phyloP scores from a whole-genome alignment of 805 yeast genomes.

The Starmerella scarabaei region DNA sequence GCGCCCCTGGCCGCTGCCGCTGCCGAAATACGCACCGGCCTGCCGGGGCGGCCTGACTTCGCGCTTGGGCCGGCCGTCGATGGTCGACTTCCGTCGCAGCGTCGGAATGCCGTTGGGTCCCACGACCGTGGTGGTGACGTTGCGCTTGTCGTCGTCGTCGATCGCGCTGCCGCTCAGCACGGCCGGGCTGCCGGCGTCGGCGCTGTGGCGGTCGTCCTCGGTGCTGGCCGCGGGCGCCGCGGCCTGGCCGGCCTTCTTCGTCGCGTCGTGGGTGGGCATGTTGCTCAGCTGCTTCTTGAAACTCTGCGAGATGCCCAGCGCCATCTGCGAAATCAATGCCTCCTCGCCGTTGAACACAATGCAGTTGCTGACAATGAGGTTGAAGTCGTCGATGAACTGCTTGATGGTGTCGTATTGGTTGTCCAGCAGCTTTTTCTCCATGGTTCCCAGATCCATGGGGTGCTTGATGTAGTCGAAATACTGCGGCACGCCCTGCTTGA shows the following conservation, averaged over 20 bases:
- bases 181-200: neutral
- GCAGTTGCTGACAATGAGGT: conserved; percentile 75
- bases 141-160: conserved; percentile 11
- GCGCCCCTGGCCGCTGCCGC: conserved; percentile 35
- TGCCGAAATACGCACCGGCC: conserved; percentile 80
- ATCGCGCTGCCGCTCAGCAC: conserved; percentile 4
- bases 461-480: conserved; percentile 69
- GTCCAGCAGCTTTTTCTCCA: conserved; percentile 61
- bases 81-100: conserved; percentile 58
- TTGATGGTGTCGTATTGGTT: conserved; percentile 62
- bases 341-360: conserved; percentile 71
- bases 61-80: conserved; percentile 80
- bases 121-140: conserved; percentile 14
- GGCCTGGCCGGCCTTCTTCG: conserved; percentile 24
- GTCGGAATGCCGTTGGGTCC: conserved; percentile 37
- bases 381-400: conserved; percentile 63
- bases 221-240: conserved; percentile 25
- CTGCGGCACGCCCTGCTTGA: conserved; percentile 77
- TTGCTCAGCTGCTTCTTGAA: conserved; percentile 87
- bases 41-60: conserved; percentile 94
- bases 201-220: neutral
- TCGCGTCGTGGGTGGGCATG: conserved; percentile 53
- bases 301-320: conserved; percentile 73
- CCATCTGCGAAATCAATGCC: conserved; percentile 82
- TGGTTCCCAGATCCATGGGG: conserved; percentile 91